phyloP scores from a whole-genome alignment of 345 rosid species.

The Arabidopsis thaliana region TAIR10.1 NC_003071.7:10306001-10306500 shows the following conservation, averaged over 20 bases:
- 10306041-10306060: too few species aligned
- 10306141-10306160: too few species aligned
- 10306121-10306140: too few species aligned
- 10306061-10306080: conserved; percentile 6
- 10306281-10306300: neutral
- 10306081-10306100: conserved; percentile 20
- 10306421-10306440: neutral
- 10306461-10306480: too few species aligned
- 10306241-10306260: neutral
- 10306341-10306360: conserved; percentile 29
- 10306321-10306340: conserved; percentile 3
- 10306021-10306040: too few species aligned
- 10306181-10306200: too few species aligned
- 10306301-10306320: neutral
- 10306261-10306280: conserved; percentile 5
- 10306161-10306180: too few species aligned
- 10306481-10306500: too few species aligned
- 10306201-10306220: too few species aligned
- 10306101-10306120: neutral
- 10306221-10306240: neutral
- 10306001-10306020: too few species aligned
- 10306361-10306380: conserved; percentile 15
- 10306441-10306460: neutral
- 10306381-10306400: neutral
- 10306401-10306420: too few species aligned